Evolutionary conservation across 805 yeast genomes (phyloP).

Genomic region (Yamadazyma tumulicola): DNA sequence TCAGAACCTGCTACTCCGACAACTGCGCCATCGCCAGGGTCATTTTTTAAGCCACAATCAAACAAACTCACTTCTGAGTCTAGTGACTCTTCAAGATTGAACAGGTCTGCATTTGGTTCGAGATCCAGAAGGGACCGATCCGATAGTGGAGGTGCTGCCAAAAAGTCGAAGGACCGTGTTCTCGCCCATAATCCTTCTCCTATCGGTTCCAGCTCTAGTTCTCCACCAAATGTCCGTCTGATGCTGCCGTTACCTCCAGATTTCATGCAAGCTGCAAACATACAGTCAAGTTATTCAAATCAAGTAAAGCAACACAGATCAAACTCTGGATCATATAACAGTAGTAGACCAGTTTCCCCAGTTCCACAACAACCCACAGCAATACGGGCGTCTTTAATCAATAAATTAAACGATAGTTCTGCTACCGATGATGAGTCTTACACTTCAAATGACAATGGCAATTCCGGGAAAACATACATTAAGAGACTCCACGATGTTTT

Average conservation of each 20-base stretch:
- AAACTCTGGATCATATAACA: conserved; percentile 17
- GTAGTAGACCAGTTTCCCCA: conserved; percentile 23
- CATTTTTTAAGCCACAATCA: conserved; percentile 8
- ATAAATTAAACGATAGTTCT: too few relatives aligned
- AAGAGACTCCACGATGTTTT: conserved; percentile 6
- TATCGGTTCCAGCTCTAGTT: conserved; percentile 1
- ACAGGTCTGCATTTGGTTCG: conserved; percentile 8
- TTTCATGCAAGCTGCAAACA: not conserved
- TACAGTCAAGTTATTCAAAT: conserved; percentile 24
- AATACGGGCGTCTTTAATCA: conserved; percentile 4
- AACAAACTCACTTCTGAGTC: conserved; percentile 11
- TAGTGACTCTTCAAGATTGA: conserved; percentile 8
- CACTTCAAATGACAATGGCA: not conserved
- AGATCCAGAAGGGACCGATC: conserved; percentile 8
- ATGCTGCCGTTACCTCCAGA: conserved; percentile 6
- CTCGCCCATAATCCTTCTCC: not conserved
- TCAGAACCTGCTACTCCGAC: conserved; percentile 13
- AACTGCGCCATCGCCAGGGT: too few relatives aligned
- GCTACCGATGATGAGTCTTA: conserved; percentile 4
- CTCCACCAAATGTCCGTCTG: conserved; percentile 7
- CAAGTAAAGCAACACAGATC: conserved; percentile 33
- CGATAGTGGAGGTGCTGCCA: conserved; percentile 1
- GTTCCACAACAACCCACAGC: conserved; percentile 8
- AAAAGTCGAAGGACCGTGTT: conserved; percentile 5
- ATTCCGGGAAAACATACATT: not conserved